Evolutionary conservation across 2,329 filamentous ascomycete species (phyloP).

Genomic region (Plenodomus biglobosus): DNA sequence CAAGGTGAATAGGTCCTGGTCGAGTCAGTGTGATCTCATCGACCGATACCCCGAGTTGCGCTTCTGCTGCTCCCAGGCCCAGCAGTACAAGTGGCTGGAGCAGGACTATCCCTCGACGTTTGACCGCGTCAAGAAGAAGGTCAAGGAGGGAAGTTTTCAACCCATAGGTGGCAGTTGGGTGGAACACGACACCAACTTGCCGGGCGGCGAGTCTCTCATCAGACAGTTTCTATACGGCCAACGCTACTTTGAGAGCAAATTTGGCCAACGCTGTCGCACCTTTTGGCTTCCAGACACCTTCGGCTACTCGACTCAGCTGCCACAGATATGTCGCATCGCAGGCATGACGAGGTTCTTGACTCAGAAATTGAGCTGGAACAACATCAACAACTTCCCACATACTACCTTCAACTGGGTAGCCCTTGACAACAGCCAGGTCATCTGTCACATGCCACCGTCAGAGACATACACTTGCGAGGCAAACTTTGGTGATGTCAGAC

Average conservation of each 20-base stretch:
- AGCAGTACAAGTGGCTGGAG: slow-evolving; percentile 98
- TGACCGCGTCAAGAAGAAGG: slow-evolving; percentile 86
- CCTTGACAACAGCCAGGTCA: slow-evolving; percentile 90
- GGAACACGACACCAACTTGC: slow-evolving; percentile 97
- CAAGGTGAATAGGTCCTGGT: slow-evolving; percentile 95
- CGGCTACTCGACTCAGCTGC: slow-evolving; percentile 92
- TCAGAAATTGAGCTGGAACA: slow-evolving; percentile 99
- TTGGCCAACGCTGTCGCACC: slow-evolving; percentile 82
- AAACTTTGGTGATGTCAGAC: slow-evolving; percentile 89
- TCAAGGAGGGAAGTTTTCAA: slow-evolving; percentile 87
- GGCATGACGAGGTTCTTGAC: slow-evolving; percentile 97
- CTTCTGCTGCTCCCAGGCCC: slow-evolving; percentile 90
- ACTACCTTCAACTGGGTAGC: slow-evolving; percentile 99
- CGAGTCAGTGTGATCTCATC: slow-evolving; percentile 92
- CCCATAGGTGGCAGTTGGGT: slow-evolving; percentile 98
- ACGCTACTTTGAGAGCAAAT: slow-evolving; percentile 89
- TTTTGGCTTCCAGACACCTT: slow-evolving; percentile 99
- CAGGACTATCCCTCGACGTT: slow-evolving; percentile 84
- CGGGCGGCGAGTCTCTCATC: slow-evolving; percentile 89
- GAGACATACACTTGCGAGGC: slow-evolving; percentile 96
- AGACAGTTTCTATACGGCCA: slow-evolving; percentile 96
- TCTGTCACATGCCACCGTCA: slow-evolving; percentile 95
- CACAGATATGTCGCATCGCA: slow-evolving; percentile 89
- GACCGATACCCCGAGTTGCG: slow-evolving; percentile 92
- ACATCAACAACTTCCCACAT: slow-evolving; percentile 98